Conservation (phyloP, 768 basidiomycete species). For the Lactarius akahatsu region DNA sequence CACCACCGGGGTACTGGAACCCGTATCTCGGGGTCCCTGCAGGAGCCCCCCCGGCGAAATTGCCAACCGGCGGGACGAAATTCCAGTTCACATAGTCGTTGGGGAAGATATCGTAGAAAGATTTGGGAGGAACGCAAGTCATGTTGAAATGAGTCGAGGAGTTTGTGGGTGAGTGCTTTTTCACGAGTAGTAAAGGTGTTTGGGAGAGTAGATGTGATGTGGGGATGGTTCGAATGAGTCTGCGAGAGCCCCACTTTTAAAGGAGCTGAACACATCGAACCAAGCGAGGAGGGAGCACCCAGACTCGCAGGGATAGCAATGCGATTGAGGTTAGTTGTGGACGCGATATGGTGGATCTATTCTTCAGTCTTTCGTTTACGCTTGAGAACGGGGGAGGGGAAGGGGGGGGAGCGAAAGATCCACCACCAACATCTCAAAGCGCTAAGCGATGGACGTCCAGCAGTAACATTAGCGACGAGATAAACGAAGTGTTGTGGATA, state of each 20-base stretch:
- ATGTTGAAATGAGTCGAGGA: neutral
- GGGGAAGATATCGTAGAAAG: neutral
- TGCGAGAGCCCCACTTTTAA: neutral
- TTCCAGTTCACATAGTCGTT: neutral
- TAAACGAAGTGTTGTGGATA: neutral
- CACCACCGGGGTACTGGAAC: neutral
- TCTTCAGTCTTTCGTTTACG: neutral
- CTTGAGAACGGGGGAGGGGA: neutral
- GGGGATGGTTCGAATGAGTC: conserved; percentile 1
- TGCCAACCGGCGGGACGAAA: neutral
- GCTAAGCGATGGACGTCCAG: neutral
- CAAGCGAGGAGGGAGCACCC: neutral
- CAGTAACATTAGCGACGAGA: neutral
- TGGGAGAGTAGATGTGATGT: neutral
- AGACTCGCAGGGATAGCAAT: neutral
- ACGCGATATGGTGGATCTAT: neutral
- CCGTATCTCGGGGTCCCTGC: neutral
- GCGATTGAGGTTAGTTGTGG: neutral
- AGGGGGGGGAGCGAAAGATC: neutral
- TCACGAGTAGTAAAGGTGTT: neutral
- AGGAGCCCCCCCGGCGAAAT: neutral
- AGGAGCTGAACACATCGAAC: neutral
- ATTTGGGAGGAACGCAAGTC: neutral
- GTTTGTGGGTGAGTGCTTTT: neutral
- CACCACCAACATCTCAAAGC: neutral